A percentile compares a stretch with the other conserved stretches of the same genome.
phyloP scores from a whole-genome alignment of 805 yeast species.

The Kodamaea kaohsiungensis region DNA sequence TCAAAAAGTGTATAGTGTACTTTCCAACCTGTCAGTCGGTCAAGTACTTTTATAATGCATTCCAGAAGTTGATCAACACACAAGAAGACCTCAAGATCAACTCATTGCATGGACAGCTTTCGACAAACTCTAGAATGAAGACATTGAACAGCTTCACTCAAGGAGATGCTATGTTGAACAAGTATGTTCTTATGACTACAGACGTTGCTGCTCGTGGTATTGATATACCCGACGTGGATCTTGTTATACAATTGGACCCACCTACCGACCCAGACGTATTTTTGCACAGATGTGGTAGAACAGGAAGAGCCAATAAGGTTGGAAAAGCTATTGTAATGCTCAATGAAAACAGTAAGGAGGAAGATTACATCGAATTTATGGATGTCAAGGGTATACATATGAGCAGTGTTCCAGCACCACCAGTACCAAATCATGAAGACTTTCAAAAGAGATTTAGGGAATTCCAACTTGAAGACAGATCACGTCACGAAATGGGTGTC shows the following conservation, averaged over 20 bases:
- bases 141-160: slow-evolving; percentile 65
- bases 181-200: slow-evolving; percentile 78
- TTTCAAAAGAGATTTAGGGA: slow-evolving; percentile 29
- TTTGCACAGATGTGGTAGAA: slow-evolving; percentile 91
- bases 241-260: slow-evolving; percentile 92
- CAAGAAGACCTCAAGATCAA: slow-evolving; percentile 46
- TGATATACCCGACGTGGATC: slow-evolving; percentile 92
- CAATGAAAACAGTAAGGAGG: slow-evolving; percentile 71
- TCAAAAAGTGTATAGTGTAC: slow-evolving; percentile 83
- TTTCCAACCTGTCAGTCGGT: slow-evolving; percentile 90
- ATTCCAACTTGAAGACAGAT: slow-evolving; percentile 74
- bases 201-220: slow-evolving; percentile 99
- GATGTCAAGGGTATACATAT: slow-evolving; percentile 62
- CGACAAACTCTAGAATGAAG: slow-evolving; percentile 74
- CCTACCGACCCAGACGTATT: slow-evolving; percentile 92
- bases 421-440: slow-evolving; percentile 23
- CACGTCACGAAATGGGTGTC: slow-evolving; percentile 78
- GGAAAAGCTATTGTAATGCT: slow-evolving; percentile 81
- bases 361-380: slow-evolving; percentile 79
- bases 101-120: slow-evolving; percentile 89
- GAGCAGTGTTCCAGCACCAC: slow-evolving; percentile 35
- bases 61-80: slow-evolving; percentile 40
- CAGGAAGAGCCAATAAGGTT: slow-evolving; percentile 85
- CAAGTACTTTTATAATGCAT: slow-evolving; percentile 65
- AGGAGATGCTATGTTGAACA: slow-evolving; percentile 38